Base-by-base conservation (phyloP, 2,329 filamentous ascomycete genomes). In the Alternaria infectoria region DNA sequence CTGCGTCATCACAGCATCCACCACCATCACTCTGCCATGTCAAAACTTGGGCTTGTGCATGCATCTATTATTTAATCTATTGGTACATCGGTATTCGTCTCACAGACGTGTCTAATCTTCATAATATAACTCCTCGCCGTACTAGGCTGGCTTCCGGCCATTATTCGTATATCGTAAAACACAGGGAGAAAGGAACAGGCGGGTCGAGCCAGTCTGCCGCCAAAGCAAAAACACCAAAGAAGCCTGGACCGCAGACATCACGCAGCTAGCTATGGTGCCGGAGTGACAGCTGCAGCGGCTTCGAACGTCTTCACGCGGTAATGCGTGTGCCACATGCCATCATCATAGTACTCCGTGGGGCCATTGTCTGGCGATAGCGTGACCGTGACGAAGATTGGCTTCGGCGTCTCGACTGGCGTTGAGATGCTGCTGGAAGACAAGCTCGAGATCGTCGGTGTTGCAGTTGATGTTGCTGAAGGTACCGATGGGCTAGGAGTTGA, bases 311-410 rank as follows among this genome's bases (percentile, higher is more conserved):
- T 80, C 62, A 81, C 65, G 0, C 72, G 69, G 64, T 83, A 83
- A 21, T 63, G 72, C 6, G 82, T 83, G 62, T 83, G 81, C 81
- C 81, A 83, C 69, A 81, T 67, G n/a, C 82, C 82, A 55, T 81
- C 70, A 60, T 83, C 82, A 60, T 83, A 83, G 72, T 80, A 83
- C 32, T 76, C 68, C 3, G 77, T 79, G 9, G 79, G 71, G 9
- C 60, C 70, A 8, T 67, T 64, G 10, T 68, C 61, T 23, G 69
- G 64, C 3, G 77, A 73, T 13, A 77, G 65, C 3, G 74, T 75
- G 36, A 79, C 67, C 13, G 75, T 77, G 9, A 77, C 65, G 36
- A 78, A 64, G 28, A 72, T 73, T 2, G 76, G 69, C 62, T 69
- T 69, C 8, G 69, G 67, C 6, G 65, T 74, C 49, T 61, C 46